Conservation (phyloP, 1,284 basidiomycete species). For the Apiotrichum montevideense region DNA sequence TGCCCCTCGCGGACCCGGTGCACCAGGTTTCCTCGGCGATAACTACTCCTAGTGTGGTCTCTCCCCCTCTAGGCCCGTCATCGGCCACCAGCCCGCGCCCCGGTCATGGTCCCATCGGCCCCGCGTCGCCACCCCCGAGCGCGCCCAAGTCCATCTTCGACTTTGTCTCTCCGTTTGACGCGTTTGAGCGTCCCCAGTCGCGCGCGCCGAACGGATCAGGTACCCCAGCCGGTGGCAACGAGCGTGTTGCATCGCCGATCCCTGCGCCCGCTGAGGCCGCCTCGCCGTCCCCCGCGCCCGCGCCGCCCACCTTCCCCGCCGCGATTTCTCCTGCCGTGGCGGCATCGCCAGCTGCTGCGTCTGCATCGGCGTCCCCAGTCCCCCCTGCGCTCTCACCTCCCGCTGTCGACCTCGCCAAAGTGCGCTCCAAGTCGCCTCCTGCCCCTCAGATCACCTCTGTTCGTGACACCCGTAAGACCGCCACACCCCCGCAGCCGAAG, state of each 20-base stretch:
- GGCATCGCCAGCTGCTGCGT: not conserved
- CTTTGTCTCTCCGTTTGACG: conserved; percentile 43
- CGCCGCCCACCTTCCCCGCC: not conserved
- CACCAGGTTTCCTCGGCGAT: not conserved
- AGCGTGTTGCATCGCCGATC: not conserved
- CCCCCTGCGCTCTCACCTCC: not conserved
- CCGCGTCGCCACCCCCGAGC: no score
- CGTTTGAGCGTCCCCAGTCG: conserved; percentile 26
- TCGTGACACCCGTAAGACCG: not conserved
- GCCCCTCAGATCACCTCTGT: not conserved
- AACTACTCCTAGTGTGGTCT: not conserved
- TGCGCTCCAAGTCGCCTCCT: not conserved
- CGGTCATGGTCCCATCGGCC: no score
- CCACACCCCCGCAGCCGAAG: not conserved
- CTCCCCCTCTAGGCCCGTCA: not conserved
- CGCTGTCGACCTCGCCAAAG: not conserved
- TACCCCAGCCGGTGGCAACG: not conserved
- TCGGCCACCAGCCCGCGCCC: no score
- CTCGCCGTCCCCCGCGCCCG: not conserved
- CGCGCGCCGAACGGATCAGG: not conserved
- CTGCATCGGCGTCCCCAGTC: not conserved
- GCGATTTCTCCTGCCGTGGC: not conserved
- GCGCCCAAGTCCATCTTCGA: conserved; percentile 32
- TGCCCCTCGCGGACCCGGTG: conserved; percentile 3
- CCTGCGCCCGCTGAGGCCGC: not conserved